Base-by-base conservation (phyloP, 176 grass and related monocot species). In the Phyllostachys edulis region DNA sequence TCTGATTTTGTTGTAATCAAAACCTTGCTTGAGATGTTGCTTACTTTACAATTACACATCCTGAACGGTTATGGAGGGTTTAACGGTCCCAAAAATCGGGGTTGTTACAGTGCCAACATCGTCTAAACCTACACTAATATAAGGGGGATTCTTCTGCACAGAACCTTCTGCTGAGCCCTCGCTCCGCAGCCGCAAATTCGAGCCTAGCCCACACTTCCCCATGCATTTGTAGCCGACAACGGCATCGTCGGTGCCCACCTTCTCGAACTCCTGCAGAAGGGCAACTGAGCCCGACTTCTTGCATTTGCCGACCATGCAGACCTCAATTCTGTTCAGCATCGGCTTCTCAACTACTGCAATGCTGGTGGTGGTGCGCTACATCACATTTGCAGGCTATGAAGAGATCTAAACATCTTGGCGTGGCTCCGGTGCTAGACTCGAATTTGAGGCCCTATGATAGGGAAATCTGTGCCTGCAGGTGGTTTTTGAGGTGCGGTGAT, bases 271-370 rank as follows among this genome's bases (percentile, higher is more conserved):
- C 57, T 85, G 45, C 89, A 98, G 73, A 20, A 98, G 32, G 37
- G 89, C 73, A 6, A 90, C 47, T 0, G 91, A 54, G 3, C 96
- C 96, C 0, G 85, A 54, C 20, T 86, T 95, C 85, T 81, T 95
- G 91, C 96, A 98, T 63, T 95, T 95, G 26, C 96, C 91, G 2
- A 93, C 96, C 87, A 95, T 92, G 77, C 93, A 98, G 36, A 98
- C 93, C 73, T 95, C 96, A 18, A 95, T 77, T 46, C 76, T 84
- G 73, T 36, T 80, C 36, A 5, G 41, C 17, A 59, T 32, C 5
- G 65, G 51, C 15, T 56, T 50, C 68, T 73, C 73, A 6, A 23
- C 47, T 51, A 83, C 47, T 3, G 67, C 20, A 3, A 89, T 59
- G 62, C 36, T 72, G 61, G 9, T 66, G 14, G 13, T 44, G 54